Evolutionary conservation across 164 flowering plant genomes (phyloP).

Genomic region (Magnolia kwangsiensis): DNA sequence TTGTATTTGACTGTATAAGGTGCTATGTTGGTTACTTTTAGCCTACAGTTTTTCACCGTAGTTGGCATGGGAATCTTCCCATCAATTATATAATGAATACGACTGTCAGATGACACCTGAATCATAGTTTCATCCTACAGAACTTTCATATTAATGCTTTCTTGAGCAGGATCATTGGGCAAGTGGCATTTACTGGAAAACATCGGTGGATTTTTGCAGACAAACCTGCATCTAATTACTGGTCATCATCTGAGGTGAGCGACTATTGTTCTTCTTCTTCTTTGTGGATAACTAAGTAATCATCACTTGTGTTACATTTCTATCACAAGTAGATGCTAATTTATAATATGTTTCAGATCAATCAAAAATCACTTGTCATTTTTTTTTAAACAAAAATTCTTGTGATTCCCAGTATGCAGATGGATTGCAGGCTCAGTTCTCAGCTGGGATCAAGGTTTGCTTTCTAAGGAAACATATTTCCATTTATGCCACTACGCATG

Average conservation of each 20-base stretch:
- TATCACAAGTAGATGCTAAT: no score
- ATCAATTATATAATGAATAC: not conserved
- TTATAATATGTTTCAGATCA: not conserved
- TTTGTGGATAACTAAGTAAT: not conserved
- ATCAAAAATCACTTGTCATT: not conserved
- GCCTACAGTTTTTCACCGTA: not conserved
- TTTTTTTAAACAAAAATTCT: not conserved
- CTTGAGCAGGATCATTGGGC: slow-evolving; percentile 58
- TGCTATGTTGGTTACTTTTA: no score
- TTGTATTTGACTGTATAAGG: not conserved
- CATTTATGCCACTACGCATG: not conserved
- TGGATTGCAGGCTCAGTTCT: slow-evolving; percentile 64
- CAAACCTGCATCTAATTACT: slow-evolving; percentile 4
- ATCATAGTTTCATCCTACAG: not conserved
- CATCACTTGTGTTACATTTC: no score
- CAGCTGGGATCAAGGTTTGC: slow-evolving; percentile 74
- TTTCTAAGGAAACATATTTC: not conserved
- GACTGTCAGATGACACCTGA: not conserved
- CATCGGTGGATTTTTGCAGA: slow-evolving; percentile 52
- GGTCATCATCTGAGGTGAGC: slow-evolving; percentile 42
- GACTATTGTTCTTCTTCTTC: not conserved
- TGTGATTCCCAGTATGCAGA: slow-evolving; percentile 40
- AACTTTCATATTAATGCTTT: not conserved
- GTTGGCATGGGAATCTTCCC: not conserved
- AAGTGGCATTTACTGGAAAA: slow-evolving; percentile 48